These are phyloP conservation scores for Amanita pseudoporphyria DNA, from an alignment of 768 basidiomycete species.

Conservation along the genomic window DNA sequence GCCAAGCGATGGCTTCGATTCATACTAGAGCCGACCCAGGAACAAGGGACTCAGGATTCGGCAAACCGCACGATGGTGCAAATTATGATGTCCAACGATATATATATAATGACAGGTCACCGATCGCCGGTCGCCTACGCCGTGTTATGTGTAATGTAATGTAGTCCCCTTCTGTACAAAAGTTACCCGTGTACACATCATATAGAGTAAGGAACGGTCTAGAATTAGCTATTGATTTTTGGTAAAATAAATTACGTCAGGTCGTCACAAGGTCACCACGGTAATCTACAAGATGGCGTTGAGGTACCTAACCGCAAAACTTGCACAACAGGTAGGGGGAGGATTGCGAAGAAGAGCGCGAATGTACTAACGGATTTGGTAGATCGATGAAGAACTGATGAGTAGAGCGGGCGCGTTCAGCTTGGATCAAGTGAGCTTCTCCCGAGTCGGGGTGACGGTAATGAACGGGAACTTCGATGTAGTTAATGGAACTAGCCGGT, in stretches of 20 bases:
- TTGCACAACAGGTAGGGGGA: constrained; percentile 63
- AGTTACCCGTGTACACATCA: too few relatives aligned
- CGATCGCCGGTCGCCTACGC: too few relatives aligned
- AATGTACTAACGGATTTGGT: background rate
- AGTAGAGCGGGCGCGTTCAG: constrained; percentile 81
- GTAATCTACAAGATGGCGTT: constrained; percentile 43
- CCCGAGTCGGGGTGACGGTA: background rate
- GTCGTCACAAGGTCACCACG: too few relatives aligned
- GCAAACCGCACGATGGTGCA: background rate
- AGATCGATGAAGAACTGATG: constrained; percentile 98
- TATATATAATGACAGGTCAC: too few relatives aligned
- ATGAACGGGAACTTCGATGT: background rate
- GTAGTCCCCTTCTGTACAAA: too few relatives aligned
- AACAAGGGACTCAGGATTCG: too few relatives aligned
- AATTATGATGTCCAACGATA: background rate
- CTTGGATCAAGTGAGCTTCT: constrained; percentile 65
- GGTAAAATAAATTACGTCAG: background rate
- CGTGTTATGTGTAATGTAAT: too few relatives aligned
- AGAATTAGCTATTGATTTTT: too few relatives aligned
- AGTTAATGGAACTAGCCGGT: constrained; percentile 97
- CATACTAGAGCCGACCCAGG: too few relatives aligned
- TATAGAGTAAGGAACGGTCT: too few relatives aligned
- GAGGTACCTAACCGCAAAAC: constrained; percentile 57
- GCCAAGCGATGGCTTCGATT: too few relatives aligned
- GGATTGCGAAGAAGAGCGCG: background rate